Conservation (phyloP, 352 stramenopile genomes). For the Globisporangium cederbergense region DNA sequence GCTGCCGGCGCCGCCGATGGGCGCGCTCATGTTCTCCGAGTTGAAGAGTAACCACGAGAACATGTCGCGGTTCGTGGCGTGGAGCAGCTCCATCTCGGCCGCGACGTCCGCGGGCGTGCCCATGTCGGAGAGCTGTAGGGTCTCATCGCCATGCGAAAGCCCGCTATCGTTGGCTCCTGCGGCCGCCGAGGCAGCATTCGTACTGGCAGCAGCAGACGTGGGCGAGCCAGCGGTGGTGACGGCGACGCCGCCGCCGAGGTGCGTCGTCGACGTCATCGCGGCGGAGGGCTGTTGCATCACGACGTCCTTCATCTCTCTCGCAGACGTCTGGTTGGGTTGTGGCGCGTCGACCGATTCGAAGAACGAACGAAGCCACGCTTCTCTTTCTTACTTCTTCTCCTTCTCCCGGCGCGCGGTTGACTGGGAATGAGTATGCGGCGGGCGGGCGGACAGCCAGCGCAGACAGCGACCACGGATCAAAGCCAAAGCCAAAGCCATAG, state of each 20-base stretch:
- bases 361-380: neutral
- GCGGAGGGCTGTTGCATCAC: conserved; percentile 12
- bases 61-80: conserved; percentile 74
- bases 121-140: conserved; percentile 19
- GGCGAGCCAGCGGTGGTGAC: conserved; percentile 9
- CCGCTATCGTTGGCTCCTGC: neutral
- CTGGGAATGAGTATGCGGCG: conserved; percentile 8
- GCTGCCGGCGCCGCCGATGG: conserved; percentile 14
- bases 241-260: conserved; percentile 7
- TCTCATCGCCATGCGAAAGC: neutral
- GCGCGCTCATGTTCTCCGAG: conserved; percentile 78
- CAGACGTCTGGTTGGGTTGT: conserved; percentile 8
- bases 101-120: conserved; percentile 29
- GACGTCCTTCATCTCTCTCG: conserved; percentile 17
- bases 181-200: neutral
- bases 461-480: neutral
- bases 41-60: conserved; percentile 86
- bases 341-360: neutral
- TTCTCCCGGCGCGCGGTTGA: conserved; percentile 9
- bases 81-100: conserved; percentile 66
- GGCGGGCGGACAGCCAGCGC: neutral
- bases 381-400: neutral
- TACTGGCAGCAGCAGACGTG: neutral
- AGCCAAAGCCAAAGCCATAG: neutral
- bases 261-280: conserved; percentile 12